Percentiles rank a stretch among this genome's conserved stretches.
phyloP scores from a whole-genome alignment of 108 stramenopile species.

The Nitzschia inconspicua region DNA sequence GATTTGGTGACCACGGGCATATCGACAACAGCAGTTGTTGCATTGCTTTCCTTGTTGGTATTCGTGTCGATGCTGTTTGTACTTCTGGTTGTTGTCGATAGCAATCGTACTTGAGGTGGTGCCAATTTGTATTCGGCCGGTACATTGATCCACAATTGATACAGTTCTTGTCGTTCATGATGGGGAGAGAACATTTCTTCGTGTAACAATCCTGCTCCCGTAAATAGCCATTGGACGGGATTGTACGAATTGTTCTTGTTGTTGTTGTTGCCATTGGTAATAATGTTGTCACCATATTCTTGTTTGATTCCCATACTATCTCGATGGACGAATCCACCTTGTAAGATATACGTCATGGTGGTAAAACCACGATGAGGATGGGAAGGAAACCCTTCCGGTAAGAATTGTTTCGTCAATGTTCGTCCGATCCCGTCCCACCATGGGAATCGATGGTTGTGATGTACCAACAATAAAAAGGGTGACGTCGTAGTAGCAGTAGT shows the following conservation, averaged over 20 bases:
- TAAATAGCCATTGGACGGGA: conserved; percentile 68
- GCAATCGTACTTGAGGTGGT: conserved; percentile 32
- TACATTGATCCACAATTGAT: conserved; percentile 84
- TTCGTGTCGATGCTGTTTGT: no score
- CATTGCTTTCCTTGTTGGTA: conserved; percentile 13
- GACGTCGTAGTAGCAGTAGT: conserved; percentile 38
- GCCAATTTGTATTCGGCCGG: conserved; percentile 50
- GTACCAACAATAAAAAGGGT: conserved; percentile 82
- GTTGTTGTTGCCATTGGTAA: conserved; percentile 37
- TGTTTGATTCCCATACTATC: conserved; percentile 72
- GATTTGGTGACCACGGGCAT: background rate
- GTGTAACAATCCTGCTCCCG: conserved; percentile 81
- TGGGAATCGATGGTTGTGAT: conserved; percentile 79
- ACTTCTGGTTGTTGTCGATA: no score
- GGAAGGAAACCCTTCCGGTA: conserved; percentile 86
- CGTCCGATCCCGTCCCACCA: conserved; percentile 65
- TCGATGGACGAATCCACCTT: conserved; percentile 82
- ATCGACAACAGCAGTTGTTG: background rate
- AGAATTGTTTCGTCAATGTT: conserved; percentile 45
- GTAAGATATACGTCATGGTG: conserved; percentile 73
- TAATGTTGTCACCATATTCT: conserved; percentile 71
- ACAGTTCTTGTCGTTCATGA: conserved; percentile 60
- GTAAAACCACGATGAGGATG: conserved; percentile 88
- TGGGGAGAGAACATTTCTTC: conserved; percentile 86
- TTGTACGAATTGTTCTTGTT: conserved; percentile 15